Evolutionary conservation across 2,329 filamentous ascomycete species (phyloP), one percentile per base, ranked within the genome.

Genomic region (Pseudocercospora pini-densiflorae): DNA sequence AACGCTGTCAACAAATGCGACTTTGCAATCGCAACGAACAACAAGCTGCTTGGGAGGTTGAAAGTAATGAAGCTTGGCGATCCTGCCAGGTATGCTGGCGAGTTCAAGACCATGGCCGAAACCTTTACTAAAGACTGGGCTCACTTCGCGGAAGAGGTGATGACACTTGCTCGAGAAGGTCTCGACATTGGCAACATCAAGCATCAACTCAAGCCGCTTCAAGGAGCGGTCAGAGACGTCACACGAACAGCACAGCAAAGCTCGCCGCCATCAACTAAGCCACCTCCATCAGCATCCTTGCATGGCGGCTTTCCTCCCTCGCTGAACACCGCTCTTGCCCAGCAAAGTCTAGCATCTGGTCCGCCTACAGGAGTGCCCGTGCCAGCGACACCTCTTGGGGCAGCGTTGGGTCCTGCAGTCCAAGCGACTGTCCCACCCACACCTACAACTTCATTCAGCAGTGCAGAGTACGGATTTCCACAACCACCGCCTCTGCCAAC

Each of bases 381-480:
- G 43, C 93, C 94, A 8, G 93, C 95, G 74, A 97, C 94, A 1
- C 94, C 94, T 7, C 86, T 97, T 68, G 95, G 92, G 73, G 94
- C 93, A 16, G 94, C 94, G 1, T 84, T 97, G 5, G 94, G 94
- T 0, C 93, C 94, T 5, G 94, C 94, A 21, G 92, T 93, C 62
- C 93, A 97, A 79, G 93, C 94, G 0, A 97, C 93, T 0, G 67
- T 69, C 21, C 67, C 69, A 21, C 71, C 68, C 61, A 70, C 58
- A 47, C 70, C 57, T 24, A 69, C 61, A 21, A 66, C 67, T 7
- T 61, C 63, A 23, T 43, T 61, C 29, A 55, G 60, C 24, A 66
- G 67, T n/a, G 60, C 68, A 14, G 73, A 74, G 31, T 70, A 72
- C 55, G 31, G 57, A 33, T 70, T 66, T n/a, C 60, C 65, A 21